Conservation (phyloP, 352 stramenopile species). For the Phytophthora agathidicida region DNA sequence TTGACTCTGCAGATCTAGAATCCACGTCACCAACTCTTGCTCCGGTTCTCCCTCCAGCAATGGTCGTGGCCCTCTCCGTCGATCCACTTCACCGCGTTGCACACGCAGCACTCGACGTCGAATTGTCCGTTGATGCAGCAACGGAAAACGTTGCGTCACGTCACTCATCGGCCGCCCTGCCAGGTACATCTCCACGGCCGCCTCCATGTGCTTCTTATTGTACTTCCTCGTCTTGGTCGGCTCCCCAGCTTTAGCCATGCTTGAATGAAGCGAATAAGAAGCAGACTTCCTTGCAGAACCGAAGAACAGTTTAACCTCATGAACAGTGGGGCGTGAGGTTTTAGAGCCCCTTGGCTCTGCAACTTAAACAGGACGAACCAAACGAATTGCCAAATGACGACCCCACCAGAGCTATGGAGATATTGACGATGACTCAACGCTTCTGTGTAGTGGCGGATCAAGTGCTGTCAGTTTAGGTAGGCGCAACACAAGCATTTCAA, state of each 20-base stretch:
- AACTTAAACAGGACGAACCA: no score
- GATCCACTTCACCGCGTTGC: constrained; percentile 25
- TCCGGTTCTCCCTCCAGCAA: constrained; percentile 24
- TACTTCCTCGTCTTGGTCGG: constrained; percentile 24
- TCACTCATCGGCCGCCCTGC: constrained; percentile 23
- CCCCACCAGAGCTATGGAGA: no score
- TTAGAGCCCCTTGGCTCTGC: no score
- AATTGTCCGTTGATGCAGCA: constrained; percentile 27
- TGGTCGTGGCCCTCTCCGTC: constrained; percentile 19
- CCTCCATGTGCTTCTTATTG: constrained; percentile 29
- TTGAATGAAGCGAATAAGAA: no score
- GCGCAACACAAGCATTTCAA: no score
- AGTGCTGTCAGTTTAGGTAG: no score
- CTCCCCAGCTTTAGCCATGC: neutral
- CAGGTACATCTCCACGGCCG: constrained; percentile 29
- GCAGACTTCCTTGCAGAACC: no score
- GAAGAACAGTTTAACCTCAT: no score
- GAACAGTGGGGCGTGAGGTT: no score
- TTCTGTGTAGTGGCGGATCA: no score
- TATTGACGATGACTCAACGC: no score
- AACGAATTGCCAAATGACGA: no score
- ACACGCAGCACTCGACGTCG: constrained; percentile 28
- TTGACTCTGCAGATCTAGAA: constrained; percentile 20
- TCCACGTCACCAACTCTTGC: constrained; percentile 24
- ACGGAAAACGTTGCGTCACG: constrained; percentile 17